Base-by-base conservation (phyloP, 192 early-diverging fungal genomes). In the Mortierella hygrophila region DNA sequence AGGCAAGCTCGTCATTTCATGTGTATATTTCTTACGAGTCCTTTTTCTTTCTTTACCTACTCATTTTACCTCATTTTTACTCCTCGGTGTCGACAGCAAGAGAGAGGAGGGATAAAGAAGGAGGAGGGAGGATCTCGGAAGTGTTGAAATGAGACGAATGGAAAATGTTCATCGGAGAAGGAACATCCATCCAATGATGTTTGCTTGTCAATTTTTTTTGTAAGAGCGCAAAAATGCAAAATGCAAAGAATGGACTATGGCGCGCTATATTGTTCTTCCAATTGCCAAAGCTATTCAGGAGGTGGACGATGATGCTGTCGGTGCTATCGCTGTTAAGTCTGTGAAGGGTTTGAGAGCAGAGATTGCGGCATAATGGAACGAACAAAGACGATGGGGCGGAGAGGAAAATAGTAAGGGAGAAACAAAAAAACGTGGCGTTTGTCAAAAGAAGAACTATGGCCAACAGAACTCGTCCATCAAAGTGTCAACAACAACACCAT, bases 111-210 rank as follows among this genome's bases (percentile, higher is more conserved):
- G 13, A 13, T 46, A 9, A 32, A 65, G 11, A 32, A 63, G 11
- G 21, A 71, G 16, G 41, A 42, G 42, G 41, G 70, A 23, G 70
- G 21, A 65, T 32, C 60, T 65, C 60, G 60, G 60, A 65, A 65
- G 60, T 3, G 60, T n/a, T 10, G 29, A 13, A 65, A 65, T 65
- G 60, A 32, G 60, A 65, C 32, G 26, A 65, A 65, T 29, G 29
- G 60, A 65, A 32, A 65, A 32, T 13, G 60, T 65, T 65, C 29
- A 65, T 65, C 60, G 60, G 60, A 65, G 60, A 65, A 65, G 13
- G 60, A 65, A 35, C 49, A 21, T 21, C 18, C 49, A 16, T 16
- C 49, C 49, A 52, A 52, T 52, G 49, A 52, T 18, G 49, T 18
- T 21, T 65, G 10, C 23, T 29, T 15, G 26, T 32, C 15, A 32